These are phyloP conservation scores for Elongisporangium anandrum DNA, from an alignment of 352 stramenopile species.

Conservation along the genomic window DNA sequence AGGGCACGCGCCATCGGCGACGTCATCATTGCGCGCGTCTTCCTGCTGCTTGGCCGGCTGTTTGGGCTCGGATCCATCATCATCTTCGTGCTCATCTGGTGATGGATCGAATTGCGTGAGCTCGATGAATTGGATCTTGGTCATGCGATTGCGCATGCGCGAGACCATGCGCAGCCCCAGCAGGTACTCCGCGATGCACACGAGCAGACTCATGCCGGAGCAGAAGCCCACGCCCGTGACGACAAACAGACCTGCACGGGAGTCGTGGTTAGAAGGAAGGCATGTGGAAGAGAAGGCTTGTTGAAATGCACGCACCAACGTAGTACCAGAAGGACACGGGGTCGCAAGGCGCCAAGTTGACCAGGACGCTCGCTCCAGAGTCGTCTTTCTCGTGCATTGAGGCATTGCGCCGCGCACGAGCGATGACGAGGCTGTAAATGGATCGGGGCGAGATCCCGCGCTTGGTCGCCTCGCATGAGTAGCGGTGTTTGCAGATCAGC, in stretches of 20 bases:
- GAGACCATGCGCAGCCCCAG: conserved; percentile 35
- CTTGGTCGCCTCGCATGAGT: conserved; percentile 25
- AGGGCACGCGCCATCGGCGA: neutral
- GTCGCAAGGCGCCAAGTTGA: conserved; percentile 39
- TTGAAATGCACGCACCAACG: conserved; percentile 16
- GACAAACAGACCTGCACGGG: conserved; percentile 23
- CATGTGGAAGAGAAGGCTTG: neutral
- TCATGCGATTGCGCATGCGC: conserved; percentile 24
- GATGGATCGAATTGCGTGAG: conserved; percentile 26
- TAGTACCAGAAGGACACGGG: conserved; percentile 30
- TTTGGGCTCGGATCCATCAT: neutral
- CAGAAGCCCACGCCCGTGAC: conserved; percentile 38
- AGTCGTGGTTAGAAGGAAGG: neutral
- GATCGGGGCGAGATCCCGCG: conserved; percentile 25
- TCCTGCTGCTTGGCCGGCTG: neutral
- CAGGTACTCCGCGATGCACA: conserved; percentile 40
- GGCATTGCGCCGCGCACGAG: conserved; percentile 13
- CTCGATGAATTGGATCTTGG: conserved; percentile 28
- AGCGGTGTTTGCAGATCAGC: conserved; percentile 22
- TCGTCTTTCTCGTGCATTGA: conserved; percentile 4
- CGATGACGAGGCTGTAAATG: conserved; percentile 43
- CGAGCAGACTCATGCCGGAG: conserved; percentile 34
- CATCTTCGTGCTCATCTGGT: neutral
- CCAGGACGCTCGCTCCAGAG: conserved; percentile 13
- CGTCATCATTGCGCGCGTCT: neutral